phyloP scores from a whole-genome alignment of 2,329 filamentous ascomycete species.

The Talaromyces islandicus region DNA sequence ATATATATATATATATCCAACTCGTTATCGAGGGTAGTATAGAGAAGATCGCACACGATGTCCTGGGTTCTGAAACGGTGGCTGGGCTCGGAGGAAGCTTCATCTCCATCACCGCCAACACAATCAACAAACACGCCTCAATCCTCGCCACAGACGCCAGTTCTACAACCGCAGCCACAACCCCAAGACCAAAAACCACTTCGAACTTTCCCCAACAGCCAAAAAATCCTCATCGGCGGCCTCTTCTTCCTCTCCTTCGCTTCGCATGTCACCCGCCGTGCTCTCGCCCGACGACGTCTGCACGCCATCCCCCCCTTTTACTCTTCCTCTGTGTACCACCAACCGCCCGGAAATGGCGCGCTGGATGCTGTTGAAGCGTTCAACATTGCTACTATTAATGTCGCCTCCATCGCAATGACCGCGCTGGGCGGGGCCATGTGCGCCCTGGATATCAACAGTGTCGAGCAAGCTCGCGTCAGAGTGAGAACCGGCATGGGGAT shows the following conservation, averaged over 20 bases:
- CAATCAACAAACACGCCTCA: neutral
- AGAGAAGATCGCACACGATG: neutral
- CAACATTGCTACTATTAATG: conserved; percentile 80
- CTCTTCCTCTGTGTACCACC: conserved; percentile 41
- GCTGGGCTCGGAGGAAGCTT: conserved; percentile 1
- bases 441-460: conserved; percentile 66
- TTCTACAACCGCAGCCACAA: neutral
- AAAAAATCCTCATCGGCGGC: conserved; percentile 64
- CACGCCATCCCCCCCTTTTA: conserved; percentile 66
- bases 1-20: too few species aligned
- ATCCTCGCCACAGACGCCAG: neutral
- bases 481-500: conserved; percentile 56
- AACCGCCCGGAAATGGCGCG: conserved; percentile 52
- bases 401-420: conserved; percentile 69
- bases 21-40: neutral
- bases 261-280: conserved; percentile 63
- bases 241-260: conserved; percentile 70
- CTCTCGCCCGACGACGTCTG: conserved; percentile 58
- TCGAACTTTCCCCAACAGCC: conserved; percentile 20
- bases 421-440: conserved; percentile 66
- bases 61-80: conserved; percentile 10
- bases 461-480: conserved; percentile 59
- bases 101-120: neutral
- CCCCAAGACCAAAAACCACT: conserved; percentile 9
- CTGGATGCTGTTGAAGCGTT: conserved; percentile 77